phyloP scores from a whole-genome alignment of 2,329 filamentous ascomycete genomes.

The Rhynchosporium secalis region DNA sequence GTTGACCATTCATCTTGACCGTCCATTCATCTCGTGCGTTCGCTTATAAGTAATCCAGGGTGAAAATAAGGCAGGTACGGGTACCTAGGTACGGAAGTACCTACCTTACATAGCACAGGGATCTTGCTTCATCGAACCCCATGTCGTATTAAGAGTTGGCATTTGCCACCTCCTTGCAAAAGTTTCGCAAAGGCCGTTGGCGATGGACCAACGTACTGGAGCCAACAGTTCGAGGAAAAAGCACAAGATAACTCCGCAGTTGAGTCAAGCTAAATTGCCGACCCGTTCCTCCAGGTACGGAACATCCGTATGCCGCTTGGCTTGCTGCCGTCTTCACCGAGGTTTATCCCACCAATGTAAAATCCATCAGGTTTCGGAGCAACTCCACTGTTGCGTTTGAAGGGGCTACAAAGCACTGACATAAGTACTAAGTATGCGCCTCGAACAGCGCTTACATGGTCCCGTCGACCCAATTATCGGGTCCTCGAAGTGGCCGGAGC shows the following conservation, averaged over 20 bases:
- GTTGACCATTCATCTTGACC: neutral
- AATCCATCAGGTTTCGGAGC: neutral
- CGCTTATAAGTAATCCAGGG: slow-evolving; percentile 3
- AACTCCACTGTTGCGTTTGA: neutral
- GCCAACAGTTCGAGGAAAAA: no score
- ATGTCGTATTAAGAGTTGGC: neutral
- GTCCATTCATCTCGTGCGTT: slow-evolving; percentile 1
- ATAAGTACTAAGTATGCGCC: neutral
- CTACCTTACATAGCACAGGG: no score
- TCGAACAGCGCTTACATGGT: neutral
- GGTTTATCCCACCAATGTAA: neutral
- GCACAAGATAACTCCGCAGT: no score
- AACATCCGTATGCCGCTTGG: no score
- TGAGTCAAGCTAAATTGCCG: no score
- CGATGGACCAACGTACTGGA: no score
- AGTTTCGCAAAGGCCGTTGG: no score
- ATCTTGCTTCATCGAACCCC: neutral
- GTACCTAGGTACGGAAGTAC: no score
- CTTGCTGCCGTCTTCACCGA: neutral
- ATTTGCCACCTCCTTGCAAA: neutral
- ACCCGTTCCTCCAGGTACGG: no score
- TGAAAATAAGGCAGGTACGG: neutral
- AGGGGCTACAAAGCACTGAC: neutral
- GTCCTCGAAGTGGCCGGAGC: slow-evolving; percentile 4
- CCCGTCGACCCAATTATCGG: slow-evolving; percentile 1